Conservation (phyloP, 768 basidiomycete species). For the Cubamyces lactineus region DNA sequence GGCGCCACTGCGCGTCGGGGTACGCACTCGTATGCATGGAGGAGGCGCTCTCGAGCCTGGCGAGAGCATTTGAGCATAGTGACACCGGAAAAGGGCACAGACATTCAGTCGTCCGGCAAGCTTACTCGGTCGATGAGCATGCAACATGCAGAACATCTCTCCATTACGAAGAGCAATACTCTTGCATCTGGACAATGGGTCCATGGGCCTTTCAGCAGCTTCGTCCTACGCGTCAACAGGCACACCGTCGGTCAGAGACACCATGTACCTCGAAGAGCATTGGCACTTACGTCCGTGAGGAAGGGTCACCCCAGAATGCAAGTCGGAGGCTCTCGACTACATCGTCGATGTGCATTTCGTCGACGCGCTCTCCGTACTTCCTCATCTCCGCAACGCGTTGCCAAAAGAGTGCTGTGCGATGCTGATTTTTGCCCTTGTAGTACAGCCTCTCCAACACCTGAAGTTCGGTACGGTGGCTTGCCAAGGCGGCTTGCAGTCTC, state of each 20-base stretch:
- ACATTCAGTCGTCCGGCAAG: not conserved
- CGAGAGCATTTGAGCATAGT: constrained; percentile 1
- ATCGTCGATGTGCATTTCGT: constrained; percentile 29
- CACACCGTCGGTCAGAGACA: not conserved
- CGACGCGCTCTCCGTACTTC: constrained; percentile 47
- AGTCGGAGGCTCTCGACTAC: constrained; percentile 43
- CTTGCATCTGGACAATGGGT: constrained; percentile 53
- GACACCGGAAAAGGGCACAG: constrained; percentile 1
- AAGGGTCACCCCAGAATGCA: constrained; percentile 53
- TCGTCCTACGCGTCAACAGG: constrained; percentile 43
- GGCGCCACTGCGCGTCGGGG: not conserved
- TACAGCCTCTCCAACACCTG: constrained; percentile 67
- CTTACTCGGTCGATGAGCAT: constrained; percentile 53
- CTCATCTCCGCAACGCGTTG: constrained; percentile 63
- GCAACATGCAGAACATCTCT: constrained; percentile 41
- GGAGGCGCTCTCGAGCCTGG: constrained; percentile 51
- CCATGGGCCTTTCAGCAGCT: constrained; percentile 64
- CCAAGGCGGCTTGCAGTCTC: constrained; percentile 49
- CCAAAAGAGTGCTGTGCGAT: constrained; percentile 72
- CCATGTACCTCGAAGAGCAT: not conserved
- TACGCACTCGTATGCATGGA: constrained; percentile 58
- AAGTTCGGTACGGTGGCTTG: constrained; percentile 52
- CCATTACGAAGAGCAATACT: constrained; percentile 39
- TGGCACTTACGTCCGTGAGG: constrained; percentile 41
- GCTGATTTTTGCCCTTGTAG: constrained; percentile 84